Conservation (phyloP, 805 yeast genomes). For the Lachancea dasiensis region DNA sequence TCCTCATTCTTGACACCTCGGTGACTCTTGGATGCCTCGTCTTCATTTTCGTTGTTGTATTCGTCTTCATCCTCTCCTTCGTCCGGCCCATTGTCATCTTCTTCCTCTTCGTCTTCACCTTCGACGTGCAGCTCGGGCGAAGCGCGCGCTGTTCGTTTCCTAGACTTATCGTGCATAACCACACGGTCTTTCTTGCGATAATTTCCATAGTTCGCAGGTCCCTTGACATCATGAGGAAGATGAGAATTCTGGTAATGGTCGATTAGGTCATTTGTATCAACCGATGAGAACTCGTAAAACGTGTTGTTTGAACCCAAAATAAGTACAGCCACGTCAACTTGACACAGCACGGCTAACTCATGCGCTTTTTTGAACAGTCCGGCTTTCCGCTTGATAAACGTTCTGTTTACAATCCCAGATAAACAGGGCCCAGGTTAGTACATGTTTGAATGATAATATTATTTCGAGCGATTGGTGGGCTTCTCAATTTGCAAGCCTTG, state of each 20-base stretch:
- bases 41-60: slow-evolving; percentile 11
- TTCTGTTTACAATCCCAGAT: slow-evolving; percentile 37
- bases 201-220: slow-evolving; percentile 62
- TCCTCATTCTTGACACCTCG: background rate
- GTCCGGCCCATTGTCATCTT: slow-evolving; percentile 8
- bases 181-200: slow-evolving; percentile 36
- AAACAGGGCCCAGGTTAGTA: too few relatives aligned
- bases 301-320: slow-evolving; percentile 79
- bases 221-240: slow-evolving; percentile 50
- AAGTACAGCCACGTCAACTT: slow-evolving; percentile 86
- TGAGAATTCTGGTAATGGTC: slow-evolving; percentile 33
- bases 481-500: too few relatives aligned
- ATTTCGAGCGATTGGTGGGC: too few relatives aligned
- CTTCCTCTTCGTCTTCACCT: slow-evolving; percentile 12
- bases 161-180: slow-evolving; percentile 8
- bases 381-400: slow-evolving; percentile 90
- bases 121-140: slow-evolving; percentile 8
- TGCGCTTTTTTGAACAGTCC: slow-evolving; percentile 73
- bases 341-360: slow-evolving; percentile 76
- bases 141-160: slow-evolving; percentile 3
- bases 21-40: slow-evolving; percentile 4
- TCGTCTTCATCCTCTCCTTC: slow-evolving; percentile 3
- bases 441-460: too few relatives aligned
- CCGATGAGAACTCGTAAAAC: slow-evolving; percentile 78
- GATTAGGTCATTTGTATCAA: slow-evolving; percentile 50